phyloP scores from a whole-genome alignment of 2,329 filamentous ascomycete species.

The Ceratocystis ficicola region DNA sequence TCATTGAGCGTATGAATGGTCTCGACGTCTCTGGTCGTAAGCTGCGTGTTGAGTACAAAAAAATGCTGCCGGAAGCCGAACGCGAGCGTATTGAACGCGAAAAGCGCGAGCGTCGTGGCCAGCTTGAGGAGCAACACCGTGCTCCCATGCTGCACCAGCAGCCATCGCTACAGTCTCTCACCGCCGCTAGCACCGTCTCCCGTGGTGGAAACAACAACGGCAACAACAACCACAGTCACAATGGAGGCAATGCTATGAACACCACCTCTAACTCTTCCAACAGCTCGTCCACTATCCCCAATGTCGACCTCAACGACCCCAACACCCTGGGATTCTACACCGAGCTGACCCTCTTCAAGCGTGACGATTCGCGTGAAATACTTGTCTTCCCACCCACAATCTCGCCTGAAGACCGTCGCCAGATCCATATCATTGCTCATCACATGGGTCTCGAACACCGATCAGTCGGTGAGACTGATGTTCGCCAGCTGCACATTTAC shows the following conservation, averaged over 20 bases:
- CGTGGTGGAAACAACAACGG: slow-evolving; percentile 5
- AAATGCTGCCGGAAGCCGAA: slow-evolving; percentile 93
- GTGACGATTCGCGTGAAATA: slow-evolving; percentile 62
- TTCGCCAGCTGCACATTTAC: slow-evolving; percentile 82
- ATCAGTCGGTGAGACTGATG: slow-evolving; percentile 77
- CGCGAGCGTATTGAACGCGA: slow-evolving; percentile 92
- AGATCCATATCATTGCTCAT: slow-evolving; percentile 87
- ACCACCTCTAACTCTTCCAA: slow-evolving; percentile 12
- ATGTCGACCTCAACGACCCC: slow-evolving; percentile 85
- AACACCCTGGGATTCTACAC: slow-evolving; percentile 80
- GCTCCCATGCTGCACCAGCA: slow-evolving; percentile 68
- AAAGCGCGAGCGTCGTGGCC: slow-evolving; percentile 88
- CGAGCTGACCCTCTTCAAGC: slow-evolving; percentile 78
- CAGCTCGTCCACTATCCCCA: slow-evolving; percentile 32
- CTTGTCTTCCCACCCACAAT: slow-evolving; percentile 73
- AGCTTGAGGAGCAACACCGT: slow-evolving; percentile 92
- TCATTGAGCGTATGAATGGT: slow-evolving; percentile 90
- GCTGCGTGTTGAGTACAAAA: slow-evolving; percentile 95
- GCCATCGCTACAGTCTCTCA: slow-evolving; percentile 71
- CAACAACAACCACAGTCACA: slow-evolving; percentile 12
- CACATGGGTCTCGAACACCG: slow-evolving; percentile 86
- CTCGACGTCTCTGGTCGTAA: slow-evolving; percentile 92
- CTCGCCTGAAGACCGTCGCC: slow-evolving; percentile 71
- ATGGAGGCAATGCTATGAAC: neutral
- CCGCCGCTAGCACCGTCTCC: slow-evolving; percentile 14